Base-by-base conservation (phyloP, 768 basidiomycete species). In the Sporobolomyces phaffii region DNA sequence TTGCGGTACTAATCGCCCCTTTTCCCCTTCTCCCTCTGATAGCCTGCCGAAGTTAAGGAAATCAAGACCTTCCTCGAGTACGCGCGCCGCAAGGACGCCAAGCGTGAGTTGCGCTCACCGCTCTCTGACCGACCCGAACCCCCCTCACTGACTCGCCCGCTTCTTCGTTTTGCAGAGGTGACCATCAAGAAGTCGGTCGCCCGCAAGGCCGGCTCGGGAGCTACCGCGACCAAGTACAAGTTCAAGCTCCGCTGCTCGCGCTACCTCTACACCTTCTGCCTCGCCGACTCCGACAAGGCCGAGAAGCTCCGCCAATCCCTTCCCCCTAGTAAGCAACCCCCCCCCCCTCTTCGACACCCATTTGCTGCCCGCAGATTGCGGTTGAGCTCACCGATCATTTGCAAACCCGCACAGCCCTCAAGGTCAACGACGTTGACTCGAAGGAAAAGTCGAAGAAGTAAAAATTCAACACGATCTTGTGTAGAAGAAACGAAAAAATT, bases 1-100 rank as follows among this genome's bases (percentile, higher is more conserved):
- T 3, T 29, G 20, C 22, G 20, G 17, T 22, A 33, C 38, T 40
- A 15, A 49, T 5, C n/a, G 33, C 24, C 29, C 36, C 1, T 33
- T 33, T 17, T 14, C 50, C 18, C 20, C 13, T 33, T 28, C 14
- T 28, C 8, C 2, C 11, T 38, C 10, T 13, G 5, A 31, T 76
- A 97, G 94, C 92, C 94, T 68, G 92, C 96, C 82, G 90, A 97
- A 86, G 87, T 99, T 82, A 83, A 84, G 75, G 93, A 98, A 81
- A 97, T 98, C 84, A 99, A 98, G 83, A 84, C 90, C 80, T 97
- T 98, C 83, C 89, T 98, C 80, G 88, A 91, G 82, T 90, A 94
- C 79, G 87, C 93, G 62, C 86, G 87, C 83, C 86, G 94, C 82
- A 94, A 91, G 85, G 94, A 96, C 85, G 96, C 96, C 73, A 85